A percentile compares a stretch with the other conserved stretches of the same genome.
Conservation (phyloP, 768 basidiomycete genomes). For the Hericium rajendrae region DNA sequence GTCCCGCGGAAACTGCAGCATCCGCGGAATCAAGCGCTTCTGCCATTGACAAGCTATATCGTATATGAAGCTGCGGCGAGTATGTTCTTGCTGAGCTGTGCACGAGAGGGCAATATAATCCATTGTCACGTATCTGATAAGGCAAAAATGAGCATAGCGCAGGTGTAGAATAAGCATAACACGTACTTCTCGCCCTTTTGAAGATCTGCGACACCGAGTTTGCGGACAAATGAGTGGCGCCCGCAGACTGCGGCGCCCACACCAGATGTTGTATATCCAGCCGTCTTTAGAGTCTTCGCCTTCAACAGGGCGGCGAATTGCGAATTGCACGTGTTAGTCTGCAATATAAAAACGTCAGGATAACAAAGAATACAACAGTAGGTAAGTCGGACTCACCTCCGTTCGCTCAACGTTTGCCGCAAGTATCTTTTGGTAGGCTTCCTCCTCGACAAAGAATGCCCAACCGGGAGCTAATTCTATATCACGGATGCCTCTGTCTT, state of each 20-base stretch:
- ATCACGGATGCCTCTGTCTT: background rate
- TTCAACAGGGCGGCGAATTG: background rate
- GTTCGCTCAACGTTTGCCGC: background rate
- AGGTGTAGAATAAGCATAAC: background rate
- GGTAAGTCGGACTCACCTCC: background rate
- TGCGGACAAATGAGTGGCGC: conserved; percentile 8
- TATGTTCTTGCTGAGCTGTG: too few relatives aligned
- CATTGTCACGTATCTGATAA: conserved; percentile 20
- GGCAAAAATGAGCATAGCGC: background rate
- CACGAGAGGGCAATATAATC: conserved; percentile 21
- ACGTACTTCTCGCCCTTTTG: conserved; percentile 24
- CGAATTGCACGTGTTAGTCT: background rate
- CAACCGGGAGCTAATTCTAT: background rate
- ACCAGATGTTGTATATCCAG: background rate
- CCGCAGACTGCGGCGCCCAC: background rate
- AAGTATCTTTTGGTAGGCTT: background rate
- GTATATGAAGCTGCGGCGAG: background rate
- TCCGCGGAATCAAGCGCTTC: background rate
- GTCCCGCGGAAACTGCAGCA: background rate
- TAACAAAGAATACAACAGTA: background rate
- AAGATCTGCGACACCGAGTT: conserved; percentile 21
- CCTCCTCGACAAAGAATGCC: background rate
- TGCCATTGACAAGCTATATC: background rate
- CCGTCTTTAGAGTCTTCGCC: background rate
- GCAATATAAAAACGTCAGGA: background rate